phyloP scores from a whole-genome alignment of 345 rosid species.

The Chamaenerion angustifolium region DNA sequence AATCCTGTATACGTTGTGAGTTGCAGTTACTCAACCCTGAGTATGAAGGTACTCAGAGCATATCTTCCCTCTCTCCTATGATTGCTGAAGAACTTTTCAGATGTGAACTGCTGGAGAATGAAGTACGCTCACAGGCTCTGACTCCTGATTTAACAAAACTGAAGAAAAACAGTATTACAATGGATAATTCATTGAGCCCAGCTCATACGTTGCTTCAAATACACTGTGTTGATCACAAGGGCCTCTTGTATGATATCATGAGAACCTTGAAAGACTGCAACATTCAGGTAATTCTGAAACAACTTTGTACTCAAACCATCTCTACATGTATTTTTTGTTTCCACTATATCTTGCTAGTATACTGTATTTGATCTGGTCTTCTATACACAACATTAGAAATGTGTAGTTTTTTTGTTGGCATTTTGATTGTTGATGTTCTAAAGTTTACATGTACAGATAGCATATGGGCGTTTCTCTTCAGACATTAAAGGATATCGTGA shows the following conservation, averaged over 20 bases:
- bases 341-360: no score
- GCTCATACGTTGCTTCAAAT: slow-evolving; percentile 68
- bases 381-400: no score
- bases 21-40: slow-evolving; percentile 58
- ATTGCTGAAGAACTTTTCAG: slow-evolving; percentile 47
- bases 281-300: slow-evolving; percentile 39
- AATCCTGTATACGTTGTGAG: slow-evolving; percentile 67
- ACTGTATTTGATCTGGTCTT: no score
- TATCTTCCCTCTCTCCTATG: slow-evolving; percentile 39
- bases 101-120: slow-evolving; percentile 36
- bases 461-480: slow-evolving; percentile 62
- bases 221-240: slow-evolving; percentile 59
- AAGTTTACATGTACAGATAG: slow-evolving; percentile 26
- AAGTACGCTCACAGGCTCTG: slow-evolving; percentile 36
- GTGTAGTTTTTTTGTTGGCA: no score
- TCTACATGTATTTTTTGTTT: no score
- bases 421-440: no score
- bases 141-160: slow-evolving; percentile 42
- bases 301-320: not conserved
- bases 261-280: slow-evolving; percentile 74
- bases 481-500: slow-evolving; percentile 37
- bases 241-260: slow-evolving; percentile 63
- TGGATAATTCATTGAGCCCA: slow-evolving; percentile 76
- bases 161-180: slow-evolving; percentile 32
- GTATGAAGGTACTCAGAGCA: slow-evolving; percentile 40